phyloP scores from a whole-genome alignment of 192 early-diverging fungal genomes.

The Pilaira anomala region DNA sequence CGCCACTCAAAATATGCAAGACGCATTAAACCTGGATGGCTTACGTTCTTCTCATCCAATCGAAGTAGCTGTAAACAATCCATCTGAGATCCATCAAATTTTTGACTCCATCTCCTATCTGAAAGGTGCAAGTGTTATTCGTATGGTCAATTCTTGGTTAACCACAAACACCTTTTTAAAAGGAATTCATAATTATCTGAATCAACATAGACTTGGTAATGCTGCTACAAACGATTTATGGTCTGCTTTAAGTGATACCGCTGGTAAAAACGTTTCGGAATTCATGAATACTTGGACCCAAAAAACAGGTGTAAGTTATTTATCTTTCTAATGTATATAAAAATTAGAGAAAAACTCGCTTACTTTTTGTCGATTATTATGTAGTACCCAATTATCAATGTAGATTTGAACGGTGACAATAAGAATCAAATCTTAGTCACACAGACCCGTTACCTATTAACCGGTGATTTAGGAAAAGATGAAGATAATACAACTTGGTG shows the following conservation, averaged over 20 bases:
- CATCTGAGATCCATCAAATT: constrained; percentile 87
- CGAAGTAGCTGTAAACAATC: constrained; percentile 78
- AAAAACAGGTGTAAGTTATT: constrained; percentile 61
- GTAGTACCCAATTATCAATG: constrained; percentile 72
- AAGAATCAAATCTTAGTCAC: constrained; percentile 47
- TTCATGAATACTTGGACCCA: constrained; percentile 92
- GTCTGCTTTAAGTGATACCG: constrained; percentile 69
- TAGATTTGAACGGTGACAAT: constrained; percentile 45
- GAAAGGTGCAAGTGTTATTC: constrained; percentile 90
- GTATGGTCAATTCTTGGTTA: constrained; percentile 81
- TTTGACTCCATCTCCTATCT: constrained; percentile 89
- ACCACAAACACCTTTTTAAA: constrained; percentile 63
- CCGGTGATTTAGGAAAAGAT: constrained; percentile 61
- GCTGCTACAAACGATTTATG: constrained; percentile 85
- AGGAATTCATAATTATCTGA: constrained; percentile 71
- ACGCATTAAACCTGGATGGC: constrained; percentile 75
- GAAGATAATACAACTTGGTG: constrained; percentile 70
- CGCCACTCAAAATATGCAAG: constrained; percentile 67
- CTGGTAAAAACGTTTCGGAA: constrained; percentile 70
- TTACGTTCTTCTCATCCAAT: constrained; percentile 89
- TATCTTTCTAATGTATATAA: background rate
- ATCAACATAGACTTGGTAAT: constrained; percentile 80
- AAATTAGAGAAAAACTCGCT: background rate
- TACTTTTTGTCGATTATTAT: background rate
- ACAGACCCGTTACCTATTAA: constrained; percentile 81